phyloP scores from a whole-genome alignment of 129 eudicot species.

The Helichrysum umbraculigerum region DNA sequence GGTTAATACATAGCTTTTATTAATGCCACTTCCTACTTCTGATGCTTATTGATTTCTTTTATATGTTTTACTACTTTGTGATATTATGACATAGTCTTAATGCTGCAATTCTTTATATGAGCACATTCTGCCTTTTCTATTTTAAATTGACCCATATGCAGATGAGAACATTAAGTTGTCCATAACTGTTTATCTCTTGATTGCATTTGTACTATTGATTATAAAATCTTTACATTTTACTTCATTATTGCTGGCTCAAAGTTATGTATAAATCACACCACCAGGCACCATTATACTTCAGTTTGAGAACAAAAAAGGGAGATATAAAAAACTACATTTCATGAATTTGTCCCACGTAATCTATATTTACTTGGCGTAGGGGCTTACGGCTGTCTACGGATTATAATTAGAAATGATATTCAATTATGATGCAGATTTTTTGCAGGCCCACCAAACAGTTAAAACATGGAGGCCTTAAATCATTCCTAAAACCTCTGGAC shows the following conservation, averaged over 20 bases:
- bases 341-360: neutral
- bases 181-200: neutral
- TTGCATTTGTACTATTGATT: neutral
- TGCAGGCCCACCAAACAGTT: neutral
- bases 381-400: neutral
- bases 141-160: neutral
- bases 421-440: neutral
- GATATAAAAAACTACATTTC: too few relatives aligned
- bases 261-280: neutral
- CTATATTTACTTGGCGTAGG: neutral
- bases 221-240: neutral
- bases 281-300: neutral
- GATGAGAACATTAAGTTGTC: neutral
- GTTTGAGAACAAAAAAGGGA: neutral
- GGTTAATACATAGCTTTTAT: neutral
- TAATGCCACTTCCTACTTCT: neutral
- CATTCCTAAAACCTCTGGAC: neutral
- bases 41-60: neutral
- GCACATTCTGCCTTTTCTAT: neutral
- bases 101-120: neutral
- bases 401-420: neutral
- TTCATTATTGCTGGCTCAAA: neutral
- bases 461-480: neutral
- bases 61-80: neutral
- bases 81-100: neutral